These are phyloP conservation scores for Cryoendolithus antarcticus DNA, from an alignment of 2,329 filamentous ascomycete genomes.

Conservation along the genomic window DNA sequence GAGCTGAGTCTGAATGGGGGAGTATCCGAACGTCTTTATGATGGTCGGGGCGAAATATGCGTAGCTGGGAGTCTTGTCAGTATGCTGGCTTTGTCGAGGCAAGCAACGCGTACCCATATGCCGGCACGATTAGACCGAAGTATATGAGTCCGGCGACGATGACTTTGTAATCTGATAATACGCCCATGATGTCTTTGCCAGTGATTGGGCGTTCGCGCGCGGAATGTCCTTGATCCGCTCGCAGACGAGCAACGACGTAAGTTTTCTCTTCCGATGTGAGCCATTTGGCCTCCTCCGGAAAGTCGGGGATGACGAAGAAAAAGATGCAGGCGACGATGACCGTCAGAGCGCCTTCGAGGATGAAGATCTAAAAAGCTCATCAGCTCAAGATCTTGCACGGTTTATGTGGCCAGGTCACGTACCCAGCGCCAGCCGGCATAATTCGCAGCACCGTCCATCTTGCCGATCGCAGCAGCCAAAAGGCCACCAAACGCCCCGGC, in stretches of 20 bases:
- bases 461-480: conserved; percentile 75
- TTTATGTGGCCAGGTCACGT: not conserved
- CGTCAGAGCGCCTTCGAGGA: conserved; percentile 47
- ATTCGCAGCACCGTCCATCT: conserved; percentile 60
- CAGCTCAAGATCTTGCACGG: not conserved
- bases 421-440: conserved; percentile 65
- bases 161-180: conserved; percentile 39
- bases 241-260: conserved; percentile 35
- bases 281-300: conserved; percentile 39
- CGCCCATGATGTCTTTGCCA: conserved; percentile 28
- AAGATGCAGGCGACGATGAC: conserved; percentile 32
- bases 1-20: conserved; percentile 41
- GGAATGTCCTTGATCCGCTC: conserved; percentile 35
- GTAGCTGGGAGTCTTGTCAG: conserved; percentile 23
- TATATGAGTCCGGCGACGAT: conserved; percentile 40
- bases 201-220: conserved; percentile 33
- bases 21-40: conserved; percentile 38
- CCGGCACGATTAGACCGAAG: conserved; percentile 34
- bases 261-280: conserved; percentile 32
- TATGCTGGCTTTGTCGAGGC: conserved; percentile 1
- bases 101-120: conserved; percentile 24
- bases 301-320: conserved; percentile 37
- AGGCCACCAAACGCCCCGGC: conserved; percentile 79
- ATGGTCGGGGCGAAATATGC: conserved; percentile 38
- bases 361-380: conserved; percentile 44